Evolutionary conservation across 306 rosid genomes (phyloP).

Genomic region (Hylodesmum podocarpum): DNA sequence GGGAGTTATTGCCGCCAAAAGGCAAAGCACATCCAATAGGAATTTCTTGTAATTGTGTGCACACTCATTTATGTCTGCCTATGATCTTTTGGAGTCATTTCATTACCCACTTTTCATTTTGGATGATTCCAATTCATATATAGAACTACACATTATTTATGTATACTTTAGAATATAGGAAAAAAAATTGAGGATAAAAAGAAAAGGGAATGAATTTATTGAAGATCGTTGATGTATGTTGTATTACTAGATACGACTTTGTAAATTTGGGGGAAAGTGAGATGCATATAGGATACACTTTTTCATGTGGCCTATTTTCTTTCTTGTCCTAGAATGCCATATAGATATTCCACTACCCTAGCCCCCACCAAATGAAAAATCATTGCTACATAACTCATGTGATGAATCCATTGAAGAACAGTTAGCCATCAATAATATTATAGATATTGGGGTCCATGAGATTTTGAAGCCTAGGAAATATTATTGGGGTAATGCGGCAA

Average conservation of each 20-base stretch:
- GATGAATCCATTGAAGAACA: slow-evolving; percentile 23
- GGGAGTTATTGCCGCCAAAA: slow-evolving; percentile 12
- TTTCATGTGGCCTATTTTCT: slow-evolving; percentile 16
- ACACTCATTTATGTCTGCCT: slow-evolving; percentile 14
- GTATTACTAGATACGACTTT: slow-evolving; percentile 5
- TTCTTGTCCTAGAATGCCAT: neutral
- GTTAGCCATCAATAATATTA: neutral
- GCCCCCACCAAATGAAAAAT: slow-evolving; percentile 10
- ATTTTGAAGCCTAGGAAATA: slow-evolving; percentile 21
- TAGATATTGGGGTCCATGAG: slow-evolving; percentile 16
- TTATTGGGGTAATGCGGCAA: slow-evolving; percentile 10
- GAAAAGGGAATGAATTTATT: neutral
- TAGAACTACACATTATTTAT: neutral
- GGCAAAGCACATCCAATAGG: slow-evolving; percentile 12
- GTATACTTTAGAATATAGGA: slow-evolving; percentile 6
- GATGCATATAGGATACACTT: slow-evolving; percentile 27
- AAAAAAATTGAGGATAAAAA: slow-evolving; percentile 1
- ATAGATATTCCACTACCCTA: slow-evolving; percentile 17
- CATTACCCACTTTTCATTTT: slow-evolving; percentile 17
- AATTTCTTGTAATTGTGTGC: neutral
- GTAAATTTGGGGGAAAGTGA: slow-evolving; percentile 17
- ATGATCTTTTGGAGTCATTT: slow-evolving; percentile 16
- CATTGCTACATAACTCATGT: neutral
- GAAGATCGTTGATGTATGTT: slow-evolving; percentile 9
- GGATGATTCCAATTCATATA: slow-evolving; percentile 32